Conservation (phyloP, 2,329 filamentous ascomycete species). For the Fusarium sp. region DNA sequence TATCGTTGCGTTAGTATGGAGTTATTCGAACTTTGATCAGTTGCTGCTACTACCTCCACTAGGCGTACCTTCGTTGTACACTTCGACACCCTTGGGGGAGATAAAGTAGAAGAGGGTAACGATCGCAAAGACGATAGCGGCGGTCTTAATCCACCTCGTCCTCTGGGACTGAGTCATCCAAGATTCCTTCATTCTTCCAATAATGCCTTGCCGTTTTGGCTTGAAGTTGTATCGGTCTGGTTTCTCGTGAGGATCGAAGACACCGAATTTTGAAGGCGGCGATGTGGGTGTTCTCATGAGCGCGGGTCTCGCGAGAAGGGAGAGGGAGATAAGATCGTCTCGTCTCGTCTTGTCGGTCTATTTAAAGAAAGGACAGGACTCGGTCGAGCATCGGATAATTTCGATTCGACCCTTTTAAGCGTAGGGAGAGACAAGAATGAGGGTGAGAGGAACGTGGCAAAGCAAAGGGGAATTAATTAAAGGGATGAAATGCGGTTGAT, state of each 20-base stretch:
- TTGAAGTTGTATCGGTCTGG: slow-evolving; percentile 69
- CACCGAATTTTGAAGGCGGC: slow-evolving; percentile 70
- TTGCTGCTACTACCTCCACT: slow-evolving; percentile 30
- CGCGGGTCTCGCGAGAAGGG: slow-evolving; percentile 42
- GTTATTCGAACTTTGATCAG: not conserved
- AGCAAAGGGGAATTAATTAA: slow-evolving; percentile 31
- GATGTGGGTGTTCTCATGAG: slow-evolving; percentile 75
- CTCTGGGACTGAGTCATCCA: slow-evolving; percentile 75
- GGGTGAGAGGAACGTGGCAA: slow-evolving; percentile 35
- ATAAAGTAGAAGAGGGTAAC: slow-evolving; percentile 74
- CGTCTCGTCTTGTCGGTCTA: slow-evolving; percentile 7
- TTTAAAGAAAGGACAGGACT: slow-evolving; percentile 45
- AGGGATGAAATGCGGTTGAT: slow-evolving; percentile 23
- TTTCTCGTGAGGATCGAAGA: slow-evolving; percentile 75
- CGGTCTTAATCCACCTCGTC: slow-evolving; percentile 75
- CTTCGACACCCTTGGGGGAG: slow-evolving; percentile 69
- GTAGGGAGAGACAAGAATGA: slow-evolving; percentile 26
- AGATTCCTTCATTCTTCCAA: slow-evolving; percentile 69
- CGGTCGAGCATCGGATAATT: slow-evolving; percentile 46
- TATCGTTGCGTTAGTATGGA: slow-evolving; percentile 21
- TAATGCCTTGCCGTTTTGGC: slow-evolving; percentile 61
- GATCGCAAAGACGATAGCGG: slow-evolving; percentile 71
- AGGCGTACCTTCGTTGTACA: slow-evolving; percentile 62
- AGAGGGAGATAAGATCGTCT: slow-evolving; percentile 29
- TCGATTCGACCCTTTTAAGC: slow-evolving; percentile 11